Conservation (phyloP, 192 early-diverging fungal genomes). For the Coemansia sp. region DNA sequence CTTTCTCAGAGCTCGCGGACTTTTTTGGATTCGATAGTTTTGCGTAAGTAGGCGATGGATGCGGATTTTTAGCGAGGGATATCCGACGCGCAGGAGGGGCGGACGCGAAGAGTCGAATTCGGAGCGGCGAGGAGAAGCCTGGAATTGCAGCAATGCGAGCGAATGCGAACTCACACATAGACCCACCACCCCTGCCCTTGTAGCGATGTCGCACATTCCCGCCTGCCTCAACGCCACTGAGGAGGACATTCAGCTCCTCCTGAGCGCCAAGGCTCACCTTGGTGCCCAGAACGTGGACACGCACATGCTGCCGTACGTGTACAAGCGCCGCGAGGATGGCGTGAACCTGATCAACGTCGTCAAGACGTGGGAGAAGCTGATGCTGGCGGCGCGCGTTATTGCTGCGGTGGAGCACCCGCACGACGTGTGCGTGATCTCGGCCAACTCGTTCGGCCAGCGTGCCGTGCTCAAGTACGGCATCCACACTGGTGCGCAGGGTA, state of each 20-base stretch:
- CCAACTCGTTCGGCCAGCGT: slow-evolving; percentile 96
- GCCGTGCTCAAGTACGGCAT: slow-evolving; percentile 97
- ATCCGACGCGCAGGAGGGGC: no score
- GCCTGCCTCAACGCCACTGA: slow-evolving; percentile 69
- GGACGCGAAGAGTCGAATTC: no score
- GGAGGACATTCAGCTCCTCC: slow-evolving; percentile 89
- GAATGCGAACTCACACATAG: no score
- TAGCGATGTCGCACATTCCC: slow-evolving; percentile 51
- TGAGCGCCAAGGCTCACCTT: slow-evolving; percentile 96
- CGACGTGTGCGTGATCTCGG: slow-evolving; percentile 96
- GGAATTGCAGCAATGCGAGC: no score
- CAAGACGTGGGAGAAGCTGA: slow-evolving; percentile 99
- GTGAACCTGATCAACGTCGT: slow-evolving; percentile 98
- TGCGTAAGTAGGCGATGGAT: no score
- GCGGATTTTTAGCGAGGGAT: no score
- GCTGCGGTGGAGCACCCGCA: slow-evolving; percentile 98
- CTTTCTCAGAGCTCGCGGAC: no score
- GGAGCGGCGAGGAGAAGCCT: no score
- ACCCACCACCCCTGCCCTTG: background rate
- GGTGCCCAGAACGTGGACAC: slow-evolving; percentile 96
- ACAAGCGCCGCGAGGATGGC: slow-evolving; percentile 95
- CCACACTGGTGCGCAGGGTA: slow-evolving; percentile 98
- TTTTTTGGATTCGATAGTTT: no score
- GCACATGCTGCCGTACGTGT: slow-evolving; percentile 94
- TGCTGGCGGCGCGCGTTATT: slow-evolving; percentile 97